Percentiles rank a stretch among this genome's conserved stretches.
Conservation (phyloP, 1,284 basidiomycete genomes). For the Volvariella surrecta region DNA sequence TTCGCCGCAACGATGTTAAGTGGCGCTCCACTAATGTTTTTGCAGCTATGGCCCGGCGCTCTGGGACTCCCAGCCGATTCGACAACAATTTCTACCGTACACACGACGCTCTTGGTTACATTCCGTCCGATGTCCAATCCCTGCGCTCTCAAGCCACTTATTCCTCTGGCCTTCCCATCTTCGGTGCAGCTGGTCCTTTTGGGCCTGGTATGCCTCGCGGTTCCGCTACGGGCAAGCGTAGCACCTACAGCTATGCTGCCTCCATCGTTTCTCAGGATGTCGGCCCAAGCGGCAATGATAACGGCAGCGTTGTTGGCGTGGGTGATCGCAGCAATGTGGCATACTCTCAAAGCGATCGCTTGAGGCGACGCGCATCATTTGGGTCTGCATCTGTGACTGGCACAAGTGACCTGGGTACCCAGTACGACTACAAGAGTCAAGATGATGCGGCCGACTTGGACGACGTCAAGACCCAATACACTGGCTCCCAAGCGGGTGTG, state of each 20-base stretch:
- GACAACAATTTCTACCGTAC: slow-evolving; percentile 93
- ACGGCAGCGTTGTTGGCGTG: slow-evolving; percentile 49
- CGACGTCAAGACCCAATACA: slow-evolving; percentile 79
- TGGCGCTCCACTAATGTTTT: slow-evolving; percentile 4
- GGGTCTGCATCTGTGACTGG: slow-evolving; percentile 62
- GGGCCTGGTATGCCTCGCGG: slow-evolving; percentile 53
- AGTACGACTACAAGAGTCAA: slow-evolving; percentile 83
- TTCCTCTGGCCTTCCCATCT: slow-evolving; percentile 83
- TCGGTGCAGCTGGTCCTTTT: slow-evolving; percentile 63
- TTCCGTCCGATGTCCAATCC: slow-evolving; percentile 92
- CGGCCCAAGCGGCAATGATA: slow-evolving; percentile 52
- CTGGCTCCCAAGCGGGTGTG: slow-evolving; percentile 73
- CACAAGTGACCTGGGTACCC: slow-evolving; percentile 67
- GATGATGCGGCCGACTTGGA: slow-evolving; percentile 70
- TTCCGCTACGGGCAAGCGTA: slow-evolving; percentile 57
- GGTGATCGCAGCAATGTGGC: slow-evolving; percentile 53
- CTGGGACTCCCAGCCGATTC: slow-evolving; percentile 85
- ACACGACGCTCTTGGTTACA: slow-evolving; percentile 90
- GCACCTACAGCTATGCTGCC: slow-evolving; percentile 80
- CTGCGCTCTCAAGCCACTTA: slow-evolving; percentile 92
- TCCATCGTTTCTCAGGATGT: slow-evolving; percentile 88
- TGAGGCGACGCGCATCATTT: slow-evolving; percentile 53
- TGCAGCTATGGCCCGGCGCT: slow-evolving; percentile 41
- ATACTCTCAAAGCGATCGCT: slow-evolving; percentile 65
- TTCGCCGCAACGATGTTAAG: slow-evolving; percentile 10